A percentile compares a stretch with the other conserved stretches of the same genome.
These are phyloP conservation scores for Pochonia chlamydosporia DNA, from an alignment of 2,329 filamentous ascomycete genomes.

Conservation along the genomic window DNA sequence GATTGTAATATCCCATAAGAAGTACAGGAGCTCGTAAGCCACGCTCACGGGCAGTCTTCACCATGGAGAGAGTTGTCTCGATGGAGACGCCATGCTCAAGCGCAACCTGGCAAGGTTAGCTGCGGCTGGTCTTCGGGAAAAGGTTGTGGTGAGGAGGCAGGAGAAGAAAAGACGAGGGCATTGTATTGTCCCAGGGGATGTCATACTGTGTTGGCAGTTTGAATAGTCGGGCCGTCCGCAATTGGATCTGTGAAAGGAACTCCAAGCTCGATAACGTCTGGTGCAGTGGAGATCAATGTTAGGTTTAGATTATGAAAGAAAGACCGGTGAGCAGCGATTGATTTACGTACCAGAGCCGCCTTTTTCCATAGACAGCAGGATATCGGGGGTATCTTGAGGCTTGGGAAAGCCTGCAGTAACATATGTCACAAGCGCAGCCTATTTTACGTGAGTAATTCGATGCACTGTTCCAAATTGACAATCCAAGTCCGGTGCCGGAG, in stretches of 20 bases:
- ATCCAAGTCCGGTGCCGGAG: neutral
- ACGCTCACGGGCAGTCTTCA: slow-evolving; percentile 69
- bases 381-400: slow-evolving; percentile 72
- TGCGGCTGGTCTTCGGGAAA: no score
- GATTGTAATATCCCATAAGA: slow-evolving; percentile 99
- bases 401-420: slow-evolving; percentile 91
- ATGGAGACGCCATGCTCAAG: slow-evolving; percentile 86
- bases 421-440: slow-evolving; percentile 89
- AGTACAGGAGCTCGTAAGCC: slow-evolving; percentile 80
- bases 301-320: neutral
- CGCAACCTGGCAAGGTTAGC: slow-evolving; percentile 44
- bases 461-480: neutral
- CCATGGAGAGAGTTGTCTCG: slow-evolving; percentile 71
- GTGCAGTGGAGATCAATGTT: neutral
- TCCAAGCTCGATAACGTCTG: slow-evolving; percentile 89
- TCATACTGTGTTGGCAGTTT: slow-evolving; percentile 80
- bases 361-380: slow-evolving; percentile 84
- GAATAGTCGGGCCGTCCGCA: slow-evolving; percentile 94
- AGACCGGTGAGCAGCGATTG: neutral
- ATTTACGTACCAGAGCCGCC: slow-evolving; percentile 71
- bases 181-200: slow-evolving; percentile 6
- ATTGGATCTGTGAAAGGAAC: slow-evolving; percentile 98
- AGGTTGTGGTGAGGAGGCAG: no score
- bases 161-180: no score
- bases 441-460: slow-evolving; percentile 12